Conservation (phyloP, 805 yeast genomes). For the Ogataea angusta region DNA sequence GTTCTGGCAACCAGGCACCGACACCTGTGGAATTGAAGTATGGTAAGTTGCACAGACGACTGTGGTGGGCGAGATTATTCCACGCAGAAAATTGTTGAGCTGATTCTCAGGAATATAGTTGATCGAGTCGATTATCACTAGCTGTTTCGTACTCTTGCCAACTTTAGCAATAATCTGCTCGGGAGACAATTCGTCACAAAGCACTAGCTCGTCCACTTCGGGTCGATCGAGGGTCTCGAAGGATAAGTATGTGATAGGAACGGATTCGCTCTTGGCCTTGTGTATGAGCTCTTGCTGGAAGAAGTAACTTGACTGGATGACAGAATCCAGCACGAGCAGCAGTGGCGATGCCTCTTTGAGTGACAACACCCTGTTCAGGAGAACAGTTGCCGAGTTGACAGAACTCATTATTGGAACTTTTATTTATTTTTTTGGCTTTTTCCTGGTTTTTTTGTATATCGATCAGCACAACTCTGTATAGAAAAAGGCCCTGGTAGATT, state of each 20-base stretch:
- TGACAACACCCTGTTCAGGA: conserved; percentile 63
- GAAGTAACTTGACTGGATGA: conserved; percentile 61
- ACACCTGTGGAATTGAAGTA: conserved; percentile 33
- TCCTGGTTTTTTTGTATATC: not conserved
- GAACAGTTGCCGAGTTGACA: conserved; percentile 40
- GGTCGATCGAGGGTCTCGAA: conserved; percentile 65
- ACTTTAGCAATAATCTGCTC: conserved; percentile 11
- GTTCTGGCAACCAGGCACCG: conserved; percentile 6
- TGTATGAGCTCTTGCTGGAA: conserved; percentile 58
- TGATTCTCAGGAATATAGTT: conserved; percentile 49
- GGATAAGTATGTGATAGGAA: conserved; percentile 52
- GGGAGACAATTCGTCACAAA: conserved; percentile 33
- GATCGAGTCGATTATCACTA: conserved; percentile 65
- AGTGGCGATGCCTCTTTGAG: conserved; percentile 76
- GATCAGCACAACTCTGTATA: conserved; percentile 10
- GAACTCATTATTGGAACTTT: conserved; percentile 23
- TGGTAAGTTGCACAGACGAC: conserved; percentile 50
- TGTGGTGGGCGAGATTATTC: conserved; percentile 39
- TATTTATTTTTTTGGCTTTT: not conserved
- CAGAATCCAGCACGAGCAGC: conserved; percentile 62
- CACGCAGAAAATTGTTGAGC: conserved; percentile 36
- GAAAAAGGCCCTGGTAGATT: conserved; percentile 4
- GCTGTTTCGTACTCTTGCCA: conserved; percentile 20
- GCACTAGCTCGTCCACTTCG: conserved; percentile 43
- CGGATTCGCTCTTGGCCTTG: conserved; percentile 28